Base-by-base conservation (phyloP, 2,329 filamentous ascomycete genomes). In the Arthrobotrys conoides region DNA sequence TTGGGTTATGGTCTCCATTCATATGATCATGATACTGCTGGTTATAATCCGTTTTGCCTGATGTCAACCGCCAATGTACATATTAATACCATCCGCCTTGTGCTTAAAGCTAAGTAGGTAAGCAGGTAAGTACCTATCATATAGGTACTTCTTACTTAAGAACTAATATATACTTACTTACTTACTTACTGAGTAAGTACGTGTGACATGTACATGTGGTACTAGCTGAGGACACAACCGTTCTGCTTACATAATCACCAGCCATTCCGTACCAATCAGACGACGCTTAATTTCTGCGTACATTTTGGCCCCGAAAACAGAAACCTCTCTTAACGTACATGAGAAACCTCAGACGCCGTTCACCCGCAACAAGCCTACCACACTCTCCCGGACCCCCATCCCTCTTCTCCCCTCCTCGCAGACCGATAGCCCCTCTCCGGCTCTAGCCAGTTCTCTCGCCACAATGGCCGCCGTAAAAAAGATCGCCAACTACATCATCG, bases 401-500 rank as follows among this genome's bases (percentile, higher is more conserved):
- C 49, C 22, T 48, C 64, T 33, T 30, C 16, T 27, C 64, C 20
- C 48, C 44, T 27, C 64, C 9, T 68, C 33, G 36, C 22, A 57
- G 46, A 53, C 44, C 48, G 49, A 51, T 20, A 46, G 36, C 27
- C n/a, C 44, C 44, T 22, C 48, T 9, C 65, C 65, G 20, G 22
- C 67, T 61, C 51, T 8, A 51, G 44, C 57, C 9, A 46, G 27
- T 10, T 24, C 38, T 22, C 48, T 20, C 33, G 38, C 22, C 61
- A 71, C 59, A 61, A 77, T 77, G 73, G 49, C 67, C 38, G 27
- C 63, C 27, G 66, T 67, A 33, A 59, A 68, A 30, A 48, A 27
- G 33, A 61, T 71, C 86, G 89, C 92, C 83, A 92, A 90, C 83
- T 94, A 90, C 84, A 89, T 97, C 84, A 84, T 90, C 84, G 92